phyloP scores from a whole-genome alignment of 768 basidiomycete species.

The Lyophyllum atratum region DNA sequence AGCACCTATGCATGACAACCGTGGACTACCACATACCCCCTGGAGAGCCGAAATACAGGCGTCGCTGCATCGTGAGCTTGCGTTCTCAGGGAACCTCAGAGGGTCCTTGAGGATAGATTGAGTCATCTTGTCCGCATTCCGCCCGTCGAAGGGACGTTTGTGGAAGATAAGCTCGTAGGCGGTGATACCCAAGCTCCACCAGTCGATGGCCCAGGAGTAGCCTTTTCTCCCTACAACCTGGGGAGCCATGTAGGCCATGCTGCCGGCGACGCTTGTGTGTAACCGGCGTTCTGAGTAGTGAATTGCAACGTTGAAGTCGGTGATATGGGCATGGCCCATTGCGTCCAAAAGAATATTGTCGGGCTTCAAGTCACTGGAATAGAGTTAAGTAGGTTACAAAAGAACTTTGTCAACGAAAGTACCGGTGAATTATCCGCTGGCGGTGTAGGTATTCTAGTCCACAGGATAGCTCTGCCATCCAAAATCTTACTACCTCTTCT shows the following conservation, averaged over 20 bases:
- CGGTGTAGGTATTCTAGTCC: constrained; percentile 89
- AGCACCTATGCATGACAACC: constrained; percentile 17
- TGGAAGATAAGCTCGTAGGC: constrained; percentile 88
- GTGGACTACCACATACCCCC: constrained; percentile 49
- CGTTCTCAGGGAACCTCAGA: constrained; percentile 76
- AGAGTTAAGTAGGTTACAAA: constrained; percentile 11
- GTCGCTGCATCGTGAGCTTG: constrained; percentile 57
- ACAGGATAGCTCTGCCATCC: constrained; percentile 84
- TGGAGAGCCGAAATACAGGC: constrained; percentile 68
- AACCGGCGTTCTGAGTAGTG: constrained; percentile 90
- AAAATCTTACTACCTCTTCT: constrained; percentile 81
- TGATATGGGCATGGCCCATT: constrained; percentile 93
- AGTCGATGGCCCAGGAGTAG: constrained; percentile 91
- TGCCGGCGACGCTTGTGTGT: constrained; percentile 93
- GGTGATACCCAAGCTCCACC: constrained; percentile 94
- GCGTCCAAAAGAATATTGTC: constrained; percentile 96
- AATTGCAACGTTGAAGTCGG: constrained; percentile 99
- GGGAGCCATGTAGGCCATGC: constrained; percentile 99
- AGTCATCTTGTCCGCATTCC: constrained; percentile 86
- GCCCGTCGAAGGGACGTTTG: constrained; percentile 87
- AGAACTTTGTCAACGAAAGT: constrained; percentile 23
- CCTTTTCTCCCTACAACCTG: constrained; percentile 92
- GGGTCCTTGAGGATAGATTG: constrained; percentile 82
- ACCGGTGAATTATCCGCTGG: constrained; percentile 95
- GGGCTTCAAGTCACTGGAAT: constrained; percentile 86